Evolutionary conservation across 345 rosid species (phyloP), one percentile per base, ranked within the genome.

Genomic region (Eucalyptus camaldulensis): DNA sequence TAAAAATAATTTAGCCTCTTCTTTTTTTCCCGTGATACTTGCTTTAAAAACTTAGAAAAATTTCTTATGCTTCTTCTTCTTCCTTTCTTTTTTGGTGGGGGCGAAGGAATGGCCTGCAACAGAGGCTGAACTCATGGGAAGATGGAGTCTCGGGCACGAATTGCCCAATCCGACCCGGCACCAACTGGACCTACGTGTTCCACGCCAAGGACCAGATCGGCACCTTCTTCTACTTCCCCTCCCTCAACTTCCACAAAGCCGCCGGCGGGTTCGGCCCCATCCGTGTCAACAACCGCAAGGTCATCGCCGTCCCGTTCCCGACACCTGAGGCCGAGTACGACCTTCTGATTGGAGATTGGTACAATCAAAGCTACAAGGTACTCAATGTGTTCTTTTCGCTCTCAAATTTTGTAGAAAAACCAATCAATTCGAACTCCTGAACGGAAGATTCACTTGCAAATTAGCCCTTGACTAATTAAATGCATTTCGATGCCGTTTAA

Each of bases 201-300:
- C 95, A 93, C 88, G 90, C 91, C 51, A 94, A 95, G 91, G 95
- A 95, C 80, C 96, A 95, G 88, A 95, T 94, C 88, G 95, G 95
- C 19, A 91, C 91, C 67, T 93, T 91, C 83, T 91, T 89, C 92
- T 93, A 43, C 43, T 93, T 92, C 87, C 43, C 43, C 95, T 95
- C 95, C 31, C 87, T 90, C 86, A 92, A 91, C 67, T 93, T 93
- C 90, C 94, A 90, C 22, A 95, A 95, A 89, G 93, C 94, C 49
- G 94, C 89, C 8, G 95, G 96, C 40, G 95, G 95, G 13, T 95
- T 85, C 22, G 94, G 94, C 27, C 91, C 95, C 0, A 94, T 94
- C 83, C 88, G 95, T 14, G 89, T 94, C 87, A 93, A 94, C 62
- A 94, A 93, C 65, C 90, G 94, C 14, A 47, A 43, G 51, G 94